Evolutionary conservation across 2,329 filamentous ascomycete genomes (phyloP), one percentile per base, ranked within the genome.

Genomic region (Bertia moriformis): DNA sequence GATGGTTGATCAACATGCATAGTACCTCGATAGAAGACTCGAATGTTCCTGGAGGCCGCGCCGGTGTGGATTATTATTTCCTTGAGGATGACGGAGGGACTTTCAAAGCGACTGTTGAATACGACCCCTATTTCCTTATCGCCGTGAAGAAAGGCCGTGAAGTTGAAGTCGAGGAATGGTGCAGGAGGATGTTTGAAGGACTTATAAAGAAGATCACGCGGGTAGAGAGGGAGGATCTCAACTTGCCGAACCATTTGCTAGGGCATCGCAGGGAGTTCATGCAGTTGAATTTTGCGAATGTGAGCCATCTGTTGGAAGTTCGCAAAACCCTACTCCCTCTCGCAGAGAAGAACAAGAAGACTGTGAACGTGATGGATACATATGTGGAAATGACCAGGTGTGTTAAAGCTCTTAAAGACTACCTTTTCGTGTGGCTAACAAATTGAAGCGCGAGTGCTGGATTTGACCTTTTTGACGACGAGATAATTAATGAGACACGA

Each of bases 1-100:
- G 93, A 46, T 98, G 91, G 91, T 73, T 98, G 3, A 85, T 89
- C 49, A 98, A 96, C 54, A 84, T 96, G 63, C 85, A 94, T 55
- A 78, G 87, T 29, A 96, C 91, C 0, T 76, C 78, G 12, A 70
- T 98, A 36, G 66, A 94, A 57, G 89, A 96, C 54, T 73, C 88
- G 14, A 83, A 85, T 48, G 71, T 83, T 36, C 79, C 83, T 1
- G 84, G 85, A 43, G 91, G 91, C 27, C 78, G 86, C 46, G 83
- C 91, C 1, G 91, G 85, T 5, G 76, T 98, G 41, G 91, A 98
- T 62, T 95, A 87, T 61, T 98, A 95, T 65, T 98, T 98, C 60
- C 81, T 98, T 43, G 84, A 88, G 50, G 84, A 89, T 42, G 83
- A 93, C 51, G 73, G 85, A 13, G 75, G 79, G 38, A 89, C 83